Percentiles rank a stretch among this genome's conserved stretches.
Conservation (phyloP, 208 protist genomes). For the Leishmania mexicana region DNA sequence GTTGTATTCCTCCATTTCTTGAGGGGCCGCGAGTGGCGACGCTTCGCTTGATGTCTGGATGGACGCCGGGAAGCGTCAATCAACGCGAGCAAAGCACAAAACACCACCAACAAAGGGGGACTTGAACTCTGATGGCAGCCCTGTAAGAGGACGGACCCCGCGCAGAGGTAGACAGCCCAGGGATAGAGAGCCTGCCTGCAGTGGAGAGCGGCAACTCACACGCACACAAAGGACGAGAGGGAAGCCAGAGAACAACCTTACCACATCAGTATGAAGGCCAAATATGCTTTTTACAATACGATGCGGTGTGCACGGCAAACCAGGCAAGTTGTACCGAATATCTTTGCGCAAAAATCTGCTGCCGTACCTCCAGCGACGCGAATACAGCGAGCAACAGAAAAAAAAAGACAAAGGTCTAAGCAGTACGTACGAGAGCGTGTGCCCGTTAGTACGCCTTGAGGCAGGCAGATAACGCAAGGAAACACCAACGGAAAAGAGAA, state of each 20-base stretch:
- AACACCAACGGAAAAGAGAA: not conserved
- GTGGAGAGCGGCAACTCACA: not conserved
- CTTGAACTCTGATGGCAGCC: not conserved
- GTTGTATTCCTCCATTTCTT: slow-evolving; percentile 81
- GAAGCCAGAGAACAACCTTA: not conserved
- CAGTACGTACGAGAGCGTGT: not conserved
- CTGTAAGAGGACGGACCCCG: not conserved
- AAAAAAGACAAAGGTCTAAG: not conserved
- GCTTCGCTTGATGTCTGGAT: not conserved
- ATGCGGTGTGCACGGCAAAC: not conserved
- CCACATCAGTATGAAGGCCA: not conserved
- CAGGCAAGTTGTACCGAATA: not conserved
- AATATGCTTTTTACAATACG: not conserved
- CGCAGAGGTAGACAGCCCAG: not conserved
- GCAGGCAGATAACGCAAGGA: not conserved
- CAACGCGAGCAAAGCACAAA: not conserved
- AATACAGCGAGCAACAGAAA: not conserved
- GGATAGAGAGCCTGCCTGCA: slow-evolving; percentile 14
- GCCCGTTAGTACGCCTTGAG: not conserved
- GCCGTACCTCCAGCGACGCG: not conserved
- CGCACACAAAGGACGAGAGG: not conserved
- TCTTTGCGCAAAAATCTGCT: not conserved
- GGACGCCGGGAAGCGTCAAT: not conserved
- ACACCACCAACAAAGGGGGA: not conserved
- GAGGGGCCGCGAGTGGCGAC: not conserved